Conservation (phyloP, 768 basidiomycete species). For the Collybia sordida region DNA sequence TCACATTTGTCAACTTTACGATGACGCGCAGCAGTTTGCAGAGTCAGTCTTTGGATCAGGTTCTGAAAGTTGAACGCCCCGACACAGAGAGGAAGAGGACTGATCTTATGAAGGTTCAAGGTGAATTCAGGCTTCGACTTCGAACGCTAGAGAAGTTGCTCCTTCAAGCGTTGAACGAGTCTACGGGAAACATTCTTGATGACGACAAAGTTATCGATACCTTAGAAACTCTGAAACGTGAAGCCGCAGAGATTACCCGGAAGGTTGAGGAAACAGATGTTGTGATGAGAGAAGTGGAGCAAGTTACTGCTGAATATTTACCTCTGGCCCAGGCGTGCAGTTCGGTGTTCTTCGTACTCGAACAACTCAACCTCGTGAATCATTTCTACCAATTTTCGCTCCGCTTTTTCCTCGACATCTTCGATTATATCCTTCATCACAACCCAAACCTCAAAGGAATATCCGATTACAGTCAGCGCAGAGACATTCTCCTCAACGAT, state of each 20-base stretch:
- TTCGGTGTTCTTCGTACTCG: conserved; percentile 94
- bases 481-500: conserved; percentile 81
- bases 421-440: conserved; percentile 89
- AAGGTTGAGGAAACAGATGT: conserved; percentile 97
- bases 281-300: conserved; percentile 94
- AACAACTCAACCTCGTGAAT: conserved; percentile 90
- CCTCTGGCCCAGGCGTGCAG: conserved; percentile 96
- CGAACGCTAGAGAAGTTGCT: conserved; percentile 91
- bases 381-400: conserved; percentile 99
- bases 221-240: conserved; percentile 90
- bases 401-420: conserved; percentile 97
- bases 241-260: conserved; percentile 92
- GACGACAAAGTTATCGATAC: conserved; percentile 99
- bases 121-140: conserved; percentile 92
- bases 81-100: conserved; percentile 95
- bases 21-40: conserved; percentile 99
- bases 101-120: conserved; percentile 97
- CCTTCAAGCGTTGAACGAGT: conserved; percentile 94
- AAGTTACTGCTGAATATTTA: conserved; percentile 92
- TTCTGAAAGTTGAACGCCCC: conserved; percentile 94
- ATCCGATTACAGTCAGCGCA: conserved; percentile 68
- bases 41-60: conserved; percentile 96
- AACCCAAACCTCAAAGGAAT: conserved; percentile 88
- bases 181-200: conserved; percentile 94
- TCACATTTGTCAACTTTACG: conserved; percentile 94